Evolutionary conservation across 2,329 filamentous ascomycete species (phyloP), one percentile per base, ranked within the genome.

Genomic region (Emydomyces testavorans): DNA sequence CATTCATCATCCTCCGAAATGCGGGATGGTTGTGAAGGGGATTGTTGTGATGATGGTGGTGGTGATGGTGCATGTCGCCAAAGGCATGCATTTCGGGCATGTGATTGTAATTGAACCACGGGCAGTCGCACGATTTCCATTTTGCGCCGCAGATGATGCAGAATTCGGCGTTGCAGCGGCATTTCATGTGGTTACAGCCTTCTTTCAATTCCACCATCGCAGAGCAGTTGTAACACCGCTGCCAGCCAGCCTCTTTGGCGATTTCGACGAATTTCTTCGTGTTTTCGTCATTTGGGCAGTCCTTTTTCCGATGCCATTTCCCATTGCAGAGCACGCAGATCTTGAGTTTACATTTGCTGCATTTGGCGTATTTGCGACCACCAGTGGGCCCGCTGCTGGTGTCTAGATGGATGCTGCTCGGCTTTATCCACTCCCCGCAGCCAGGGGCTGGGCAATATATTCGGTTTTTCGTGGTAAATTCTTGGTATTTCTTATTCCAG

Each of bases 161-260:
- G 59, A 93, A 93, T 57, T 93, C 77, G 23, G 85, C 85, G 46
- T 78, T 82, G 59, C 88, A 94, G 48, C 80, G 83, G 62, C 87
- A 94, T 23, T 79, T 87, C 78, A 93, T 90, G 62, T 90, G 87
- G 65, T 90, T 89, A 65, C 83, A 88, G 37, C 86, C 86, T 63
- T 90, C 84, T 56, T 82, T 82, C 42, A 87, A 68, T 63, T 93
- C 84, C 37, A 93, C 83, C 70, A 85, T 78, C 26, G 77, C 75
- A 56, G 77, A 80, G 67, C 88, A 94, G 57, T 75, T 83, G 64
- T 80, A 85, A 64, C 88, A 94, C 42, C 79, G 74, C 62, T 87
- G 81, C 82, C 83, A 89, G 28, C 83, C 83, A 48, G 82, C 73
- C 37, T 82, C 72, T 56, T 82, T 80, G 10, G 82, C 82, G 52